Conservation (phyloP, 2,329 filamentous ascomycete species). For the Pseudopyricularia cyperi region DNA sequence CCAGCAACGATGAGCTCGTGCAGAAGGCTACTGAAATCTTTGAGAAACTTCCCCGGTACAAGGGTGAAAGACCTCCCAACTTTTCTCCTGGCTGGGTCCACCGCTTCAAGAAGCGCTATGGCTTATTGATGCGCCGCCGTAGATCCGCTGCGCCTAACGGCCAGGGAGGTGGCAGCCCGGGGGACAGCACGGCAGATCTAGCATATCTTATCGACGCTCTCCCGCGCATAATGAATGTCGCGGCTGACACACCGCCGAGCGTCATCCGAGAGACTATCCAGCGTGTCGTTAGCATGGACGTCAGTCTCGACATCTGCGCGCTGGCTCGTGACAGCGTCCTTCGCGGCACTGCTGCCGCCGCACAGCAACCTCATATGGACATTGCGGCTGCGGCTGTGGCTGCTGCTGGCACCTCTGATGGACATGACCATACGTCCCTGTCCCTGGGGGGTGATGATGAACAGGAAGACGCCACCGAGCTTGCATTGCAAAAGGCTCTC, state of each 20-base stretch:
- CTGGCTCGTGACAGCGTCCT: constrained; percentile 46
- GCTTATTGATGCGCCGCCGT: constrained; percentile 37
- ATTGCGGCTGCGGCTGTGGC: constrained; percentile 1
- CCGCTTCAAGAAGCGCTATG: constrained; percentile 51
- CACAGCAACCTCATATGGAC: constrained; percentile 2
- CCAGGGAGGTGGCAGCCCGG: constrained; percentile 31
- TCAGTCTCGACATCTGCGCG: constrained; percentile 38
- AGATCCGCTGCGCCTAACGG: constrained; percentile 33
- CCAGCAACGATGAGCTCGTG: constrained; percentile 48
- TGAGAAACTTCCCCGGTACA: constrained; percentile 43
- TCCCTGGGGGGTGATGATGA: not conserved
- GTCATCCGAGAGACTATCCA: constrained; percentile 45
- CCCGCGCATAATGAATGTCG: constrained; percentile 44
- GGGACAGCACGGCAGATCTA: constrained; percentile 35
- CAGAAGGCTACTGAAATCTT: constrained; percentile 50
- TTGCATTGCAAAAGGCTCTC: constrained; percentile 45
- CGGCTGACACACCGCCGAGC: constrained; percentile 43
- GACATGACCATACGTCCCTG: not conserved
- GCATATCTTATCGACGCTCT: constrained; percentile 47
- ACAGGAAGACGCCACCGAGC: constrained; percentile 39
- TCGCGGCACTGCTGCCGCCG: constrained; percentile 18
- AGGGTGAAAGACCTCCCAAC: constrained; percentile 45
- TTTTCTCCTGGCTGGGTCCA: constrained; percentile 54
- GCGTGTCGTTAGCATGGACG: constrained; percentile 40
- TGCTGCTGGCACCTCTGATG: not conserved